Conservation (phyloP, 176 grass and related monocot species). For the Areca catechu region DNA sequence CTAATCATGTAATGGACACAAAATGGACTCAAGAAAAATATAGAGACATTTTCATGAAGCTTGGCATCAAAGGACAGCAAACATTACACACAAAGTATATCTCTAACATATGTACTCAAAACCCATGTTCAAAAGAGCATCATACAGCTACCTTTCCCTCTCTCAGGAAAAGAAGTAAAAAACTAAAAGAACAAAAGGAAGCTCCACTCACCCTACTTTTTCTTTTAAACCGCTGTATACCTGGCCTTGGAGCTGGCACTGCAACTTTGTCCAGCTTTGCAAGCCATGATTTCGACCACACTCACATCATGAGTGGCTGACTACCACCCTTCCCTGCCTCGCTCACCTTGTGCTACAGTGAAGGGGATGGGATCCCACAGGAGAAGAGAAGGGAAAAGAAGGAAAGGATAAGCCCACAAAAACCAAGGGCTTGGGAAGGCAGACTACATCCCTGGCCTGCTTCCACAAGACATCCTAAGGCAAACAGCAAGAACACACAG, state of each 20-base stretch:
- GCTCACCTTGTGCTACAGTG: conserved; percentile 2
- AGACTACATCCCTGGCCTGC: conserved; percentile 1
- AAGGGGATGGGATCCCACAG: too few species aligned
- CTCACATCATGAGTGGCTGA: conserved; percentile 8
- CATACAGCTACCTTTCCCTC: conserved; percentile 13
- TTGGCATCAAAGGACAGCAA: background rate
- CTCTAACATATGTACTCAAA: conserved; percentile 10
- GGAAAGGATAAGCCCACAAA: conserved; percentile 1
- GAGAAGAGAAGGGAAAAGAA: background rate
- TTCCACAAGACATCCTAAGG: background rate
- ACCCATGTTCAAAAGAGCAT: conserved; percentile 1
- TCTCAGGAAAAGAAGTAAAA: conserved; percentile 10
- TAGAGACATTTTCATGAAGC: background rate
- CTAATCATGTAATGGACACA: background rate
- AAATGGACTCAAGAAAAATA: background rate
- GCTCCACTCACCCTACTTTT: conserved; percentile 4
- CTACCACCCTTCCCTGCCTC: conserved; percentile 9
- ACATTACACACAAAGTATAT: background rate
- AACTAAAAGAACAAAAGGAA: conserved; percentile 7
- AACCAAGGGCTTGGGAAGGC: background rate
- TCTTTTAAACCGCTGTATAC: conserved; percentile 2
- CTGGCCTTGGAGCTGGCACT: conserved; percentile 7
- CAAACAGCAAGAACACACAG: background rate
- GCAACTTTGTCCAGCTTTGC: conserved; percentile 14
- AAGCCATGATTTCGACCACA: conserved; percentile 16